Evolutionary conservation across 2,329 filamentous ascomycete genomes (phyloP), one percentile per base, ranked within the genome.

Genomic region (Nothophaeocryptopus gaeumannii): DNA sequence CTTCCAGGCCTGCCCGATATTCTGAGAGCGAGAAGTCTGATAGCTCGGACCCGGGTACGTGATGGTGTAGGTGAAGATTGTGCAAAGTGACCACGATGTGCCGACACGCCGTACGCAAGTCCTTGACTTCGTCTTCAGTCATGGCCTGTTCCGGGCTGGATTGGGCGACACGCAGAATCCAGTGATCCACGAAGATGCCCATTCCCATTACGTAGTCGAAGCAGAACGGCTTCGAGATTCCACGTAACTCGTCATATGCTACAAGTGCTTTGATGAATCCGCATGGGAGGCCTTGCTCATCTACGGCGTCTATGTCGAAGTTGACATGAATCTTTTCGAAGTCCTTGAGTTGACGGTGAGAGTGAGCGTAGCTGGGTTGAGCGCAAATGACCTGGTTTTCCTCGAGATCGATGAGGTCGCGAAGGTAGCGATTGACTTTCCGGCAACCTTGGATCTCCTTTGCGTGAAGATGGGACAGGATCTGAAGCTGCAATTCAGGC

Each of bases 391-490:
- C 12, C 12, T 50, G 26, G 11, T 45, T 50, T 14, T 38, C 10
- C 14, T 29, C 11, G 12, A 26, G 5, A 10, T 50, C 41, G 20
- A 50, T 45, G 7, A 50, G 40, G 14, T 31, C 30, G n/a, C 36
- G 34, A n/a, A 50, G 39, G 11, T 50, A 36, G 5, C 30, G 40
- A 8, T 50, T 39, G 26, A 45, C 11, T 5, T 32, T 30, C 5
- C 47, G 47, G 14, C 47, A 50, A 13, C 40, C 40, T 30, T 50
- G 47, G 12, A 50, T 39, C 8, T 45, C 30, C 15, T 15, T 26
- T 30, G 32, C 15, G 8, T 40, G 15, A 12, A 49, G 32, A 8
- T 29, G 14, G 11, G 46, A 36, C 11, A 44, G 26, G n/a, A 49
- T 15, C 11, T 26, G 38, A 34, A 44, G 46, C 7, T 44, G 46